Evolutionary conservation across 139 green algal genomes (phyloP).

Genomic region (Limnomonas spitsbergensis): DNA sequence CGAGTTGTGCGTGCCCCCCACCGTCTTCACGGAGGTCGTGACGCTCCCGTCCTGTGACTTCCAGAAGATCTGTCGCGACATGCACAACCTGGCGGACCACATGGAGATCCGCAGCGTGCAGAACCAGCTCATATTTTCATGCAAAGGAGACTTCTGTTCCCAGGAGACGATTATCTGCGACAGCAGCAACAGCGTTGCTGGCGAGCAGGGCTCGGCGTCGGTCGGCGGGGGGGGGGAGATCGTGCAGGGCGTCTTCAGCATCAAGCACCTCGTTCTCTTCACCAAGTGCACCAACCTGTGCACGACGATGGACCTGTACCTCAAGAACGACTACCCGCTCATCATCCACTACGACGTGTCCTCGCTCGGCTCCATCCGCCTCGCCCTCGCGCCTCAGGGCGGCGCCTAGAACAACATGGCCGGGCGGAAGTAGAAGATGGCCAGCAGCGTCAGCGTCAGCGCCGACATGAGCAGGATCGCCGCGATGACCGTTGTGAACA

Average conservation of each 20-base stretch:
- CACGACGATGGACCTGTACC: constrained; percentile 18
- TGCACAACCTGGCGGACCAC: constrained; percentile 24
- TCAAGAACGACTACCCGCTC: constrained; percentile 30
- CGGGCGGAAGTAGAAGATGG: background rate
- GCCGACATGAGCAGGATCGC: background rate
- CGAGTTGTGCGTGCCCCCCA: constrained; percentile 4
- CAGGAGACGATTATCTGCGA: constrained; percentile 26
- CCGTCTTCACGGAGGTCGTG: constrained; percentile 7
- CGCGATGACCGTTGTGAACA: background rate
- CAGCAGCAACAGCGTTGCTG: background rate
- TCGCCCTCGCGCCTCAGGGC: background rate
- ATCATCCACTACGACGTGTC: constrained; percentile 21
- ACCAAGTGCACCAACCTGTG: constrained; percentile 32
- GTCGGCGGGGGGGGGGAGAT: constrained; percentile 9
- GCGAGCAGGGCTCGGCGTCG: background rate
- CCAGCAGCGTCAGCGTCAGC: background rate
- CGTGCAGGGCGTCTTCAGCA: constrained; percentile 23
- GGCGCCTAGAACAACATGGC: too few relatives aligned
- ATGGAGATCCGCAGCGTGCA: constrained; percentile 23
- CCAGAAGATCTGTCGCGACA: constrained; percentile 33
- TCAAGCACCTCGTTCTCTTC: constrained; percentile 30
- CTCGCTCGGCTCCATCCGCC: constrained; percentile 20
- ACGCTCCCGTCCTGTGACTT: constrained; percentile 20
- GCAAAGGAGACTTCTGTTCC: constrained; percentile 26
- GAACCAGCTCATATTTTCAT: constrained; percentile 23